Evolutionary conservation across 805 yeast genomes (phyloP), one percentile per base, ranked within the genome.

Genomic region (Candida khao-thaluensis): DNA sequence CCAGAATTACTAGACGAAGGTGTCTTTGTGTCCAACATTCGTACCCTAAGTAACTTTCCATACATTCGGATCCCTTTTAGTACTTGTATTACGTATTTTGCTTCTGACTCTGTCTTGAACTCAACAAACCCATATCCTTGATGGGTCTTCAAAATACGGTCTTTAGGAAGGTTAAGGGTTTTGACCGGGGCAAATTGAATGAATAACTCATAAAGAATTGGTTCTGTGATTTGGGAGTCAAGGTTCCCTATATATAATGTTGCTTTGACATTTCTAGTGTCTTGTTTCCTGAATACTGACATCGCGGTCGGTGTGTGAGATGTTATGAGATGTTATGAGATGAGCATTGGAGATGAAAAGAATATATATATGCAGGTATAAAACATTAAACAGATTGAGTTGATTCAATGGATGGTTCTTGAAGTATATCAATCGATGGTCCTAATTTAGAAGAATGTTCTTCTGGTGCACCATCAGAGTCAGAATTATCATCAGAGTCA

Each of bases 41-140:
- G 38, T 21, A 47, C 37, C 43, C 78, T 74, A 21, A 90, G 48
- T 2, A 73, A 64, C 49, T 81, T 77, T 1, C 82, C 85, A 54
- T 58, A 85, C 32, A 90, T 59, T 26, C 76, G 63, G 1, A 79
- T 62, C 5, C 88, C 89, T 42, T 73, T 66, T 54, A 86, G 57
- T 1, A 85, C 59, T 42, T 75, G 71, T 24, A 74, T 59, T 1
- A 81, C 86, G 56, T 89, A 91, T 7, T 79, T 82, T 0, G 84
- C 82, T 50, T 88, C 96, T 14, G 62, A 67, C 2, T 64, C 61
- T 11, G 69, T 64, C 36, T 66, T 60, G 52, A 85, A 82, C 54
- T 86, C 93, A 1, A 85, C 83, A 62, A 93, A 91, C 7, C 95
- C 97, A 64, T 71, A 91, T 4, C 97, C 97, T 52, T 84, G 95